Base-by-base conservation (phyloP, 768 basidiomycete species). In the Amanita molliuscula region DNA sequence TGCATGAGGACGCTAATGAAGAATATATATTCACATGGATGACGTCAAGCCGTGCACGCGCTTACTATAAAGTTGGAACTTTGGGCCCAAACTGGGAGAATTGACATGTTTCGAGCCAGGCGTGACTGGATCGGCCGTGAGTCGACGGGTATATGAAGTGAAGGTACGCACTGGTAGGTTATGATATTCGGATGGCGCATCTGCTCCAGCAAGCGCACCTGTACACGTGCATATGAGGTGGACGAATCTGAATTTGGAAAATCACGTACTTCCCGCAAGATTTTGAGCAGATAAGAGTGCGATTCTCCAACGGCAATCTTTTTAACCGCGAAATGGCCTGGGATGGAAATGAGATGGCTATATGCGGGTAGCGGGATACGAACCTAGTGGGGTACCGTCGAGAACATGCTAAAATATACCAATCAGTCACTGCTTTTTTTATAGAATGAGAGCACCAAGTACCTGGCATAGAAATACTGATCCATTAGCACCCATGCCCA, bases 401-500 rank as follows among this genome's bases (percentile, higher is more conserved):
- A 97, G 69, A 18, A 93, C 75, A 65, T 95, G 92, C 80, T 92
- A 52, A 13, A 41, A 21, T 51, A 33, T 59, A 60, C 13, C 8
- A 16, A 15, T 41, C 26, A 16, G 35, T 28, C 20, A 44, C 28
- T 38, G 20, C 23, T 1, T 0, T 16, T 8, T 6, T 25, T 21
- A 47, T 26, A 21, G 23, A 5, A 59, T 74, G 16, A 11, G 1
- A 8, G 20, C 11, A 13, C 8, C 23, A 38, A 35, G n/a, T 52
- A 89, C 89, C 74, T 88, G 87, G 58, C 90, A 94, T 3, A 95
- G 71, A 61, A 74, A 96, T 1, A 98, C 94, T 21, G 75, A 85
- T 1, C 95, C 94, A 58, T 92, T 91, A 0, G 93, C 93, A 37
- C 94, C 94, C 89, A 96, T 94, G 0, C 94, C 94, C 5, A 98